Percentiles rank a stretch among this genome's conserved stretches.
Conservation (phyloP, 73 alveolate genomes). For the Paramecium caudatum region DNA sequence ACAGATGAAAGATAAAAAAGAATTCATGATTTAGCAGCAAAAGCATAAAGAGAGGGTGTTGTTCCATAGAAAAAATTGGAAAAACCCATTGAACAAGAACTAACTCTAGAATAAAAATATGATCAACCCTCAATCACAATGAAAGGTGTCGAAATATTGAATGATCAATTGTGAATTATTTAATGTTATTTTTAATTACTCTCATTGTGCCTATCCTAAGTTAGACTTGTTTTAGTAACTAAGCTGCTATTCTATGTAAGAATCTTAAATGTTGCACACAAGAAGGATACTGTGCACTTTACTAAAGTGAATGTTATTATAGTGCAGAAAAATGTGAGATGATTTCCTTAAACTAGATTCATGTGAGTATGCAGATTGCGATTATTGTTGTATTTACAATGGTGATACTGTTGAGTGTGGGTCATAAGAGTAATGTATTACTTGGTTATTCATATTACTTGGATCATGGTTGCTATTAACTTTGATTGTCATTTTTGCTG, state of each 20-base stretch:
- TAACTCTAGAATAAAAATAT: too few species aligned
- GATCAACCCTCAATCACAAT: too few species aligned
- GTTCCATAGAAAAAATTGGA: background rate
- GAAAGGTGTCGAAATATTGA: constrained; percentile 6
- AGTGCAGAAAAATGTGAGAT: constrained; percentile 34
- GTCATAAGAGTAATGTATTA: background rate
- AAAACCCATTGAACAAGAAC: background rate
- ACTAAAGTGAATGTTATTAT: constrained; percentile 11
- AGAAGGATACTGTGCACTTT: constrained; percentile 8
- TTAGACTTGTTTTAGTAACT: constrained; percentile 22
- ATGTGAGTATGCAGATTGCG: constrained; percentile 45
- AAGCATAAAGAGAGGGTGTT: background rate
- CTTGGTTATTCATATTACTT: constrained; percentile 8
- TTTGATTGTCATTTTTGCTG: constrained; percentile 5
- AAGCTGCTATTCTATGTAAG: background rate
- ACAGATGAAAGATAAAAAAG: background rate
- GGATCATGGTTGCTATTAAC: constrained; percentile 29
- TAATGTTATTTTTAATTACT: constrained; percentile 15
- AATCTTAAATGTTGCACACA: constrained; percentile 9
- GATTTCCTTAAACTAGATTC: background rate
- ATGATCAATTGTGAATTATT: constrained; percentile 33
- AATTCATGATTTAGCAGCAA: background rate
- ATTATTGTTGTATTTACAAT: constrained; percentile 44
- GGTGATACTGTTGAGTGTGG: constrained; percentile 53
- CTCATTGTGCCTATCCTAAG: constrained; percentile 29